Evolutionary conservation across 148 eudicot genomes (phyloP).

Genomic region (Rhododendron simsii): DNA sequence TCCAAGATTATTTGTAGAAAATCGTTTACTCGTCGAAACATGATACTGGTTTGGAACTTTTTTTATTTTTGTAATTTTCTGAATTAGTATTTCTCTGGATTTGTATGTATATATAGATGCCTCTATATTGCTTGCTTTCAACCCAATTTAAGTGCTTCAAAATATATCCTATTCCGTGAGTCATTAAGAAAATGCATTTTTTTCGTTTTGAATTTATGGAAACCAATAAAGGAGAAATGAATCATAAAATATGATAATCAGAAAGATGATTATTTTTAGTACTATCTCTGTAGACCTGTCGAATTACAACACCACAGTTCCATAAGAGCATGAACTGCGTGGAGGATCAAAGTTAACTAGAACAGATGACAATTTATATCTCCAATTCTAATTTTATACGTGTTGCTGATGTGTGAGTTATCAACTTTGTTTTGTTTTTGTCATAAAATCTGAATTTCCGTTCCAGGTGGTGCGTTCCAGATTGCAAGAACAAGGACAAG

Average conservation of each 20-base stretch:
- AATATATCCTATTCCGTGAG: background rate
- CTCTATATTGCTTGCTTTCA: background rate
- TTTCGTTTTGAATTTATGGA: background rate
- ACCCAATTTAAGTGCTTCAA: background rate
- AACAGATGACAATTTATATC: background rate
- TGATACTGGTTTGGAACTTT: background rate
- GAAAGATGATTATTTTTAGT: background rate
- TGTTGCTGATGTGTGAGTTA: background rate
- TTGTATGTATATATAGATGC: background rate
- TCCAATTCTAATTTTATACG: background rate
- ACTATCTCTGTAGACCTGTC: background rate
- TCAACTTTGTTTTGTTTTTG: background rate
- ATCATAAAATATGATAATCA: background rate
- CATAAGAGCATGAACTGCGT: background rate
- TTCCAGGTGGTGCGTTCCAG: constrained; percentile 81
- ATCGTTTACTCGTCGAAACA: background rate
- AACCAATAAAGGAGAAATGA: background rate
- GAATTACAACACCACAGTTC: background rate
- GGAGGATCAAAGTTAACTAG: background rate
- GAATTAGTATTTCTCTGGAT: background rate
- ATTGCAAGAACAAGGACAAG: constrained; percentile 91
- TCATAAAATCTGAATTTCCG: background rate
- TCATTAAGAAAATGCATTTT: background rate
- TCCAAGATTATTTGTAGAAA: background rate
- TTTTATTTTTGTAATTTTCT: background rate